These are phyloP conservation scores for Mucor racemosus DNA, from an alignment of 371 early-diverging fungal species.

Conservation along the genomic window DNA sequence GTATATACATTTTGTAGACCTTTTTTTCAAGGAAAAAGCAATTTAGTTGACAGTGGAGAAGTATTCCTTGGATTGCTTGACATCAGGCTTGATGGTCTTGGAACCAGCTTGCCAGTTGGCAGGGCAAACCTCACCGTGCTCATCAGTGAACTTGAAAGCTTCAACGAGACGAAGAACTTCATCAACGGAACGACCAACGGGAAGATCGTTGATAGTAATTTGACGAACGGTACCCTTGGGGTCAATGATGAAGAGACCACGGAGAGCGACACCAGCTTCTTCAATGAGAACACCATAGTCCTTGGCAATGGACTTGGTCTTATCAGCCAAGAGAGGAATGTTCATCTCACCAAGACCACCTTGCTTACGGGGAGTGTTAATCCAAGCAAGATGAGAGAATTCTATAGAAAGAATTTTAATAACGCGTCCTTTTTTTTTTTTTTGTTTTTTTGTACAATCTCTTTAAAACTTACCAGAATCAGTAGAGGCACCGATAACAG, in stretches of 20 bases:
- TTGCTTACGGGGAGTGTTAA: slow-evolving; percentile 70
- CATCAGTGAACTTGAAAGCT: slow-evolving; percentile 79
- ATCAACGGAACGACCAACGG: slow-evolving; percentile 77
- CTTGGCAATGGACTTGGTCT: slow-evolving; percentile 69
- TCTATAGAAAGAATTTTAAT: slow-evolving; percentile 26
- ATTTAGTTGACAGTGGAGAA: slow-evolving; percentile 4
- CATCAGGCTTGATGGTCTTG: slow-evolving; percentile 71
- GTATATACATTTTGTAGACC: slow-evolving; percentile 1
- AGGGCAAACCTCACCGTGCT: slow-evolving; percentile 79
- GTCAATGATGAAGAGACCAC: slow-evolving; percentile 80
- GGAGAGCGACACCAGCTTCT: slow-evolving; percentile 59
- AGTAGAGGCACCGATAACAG: slow-evolving; percentile 53
- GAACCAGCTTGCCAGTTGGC: slow-evolving; percentile 87
- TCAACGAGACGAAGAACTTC: slow-evolving; percentile 81
- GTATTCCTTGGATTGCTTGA: slow-evolving; percentile 26
- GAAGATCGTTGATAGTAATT: slow-evolving; percentile 68
- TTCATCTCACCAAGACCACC: slow-evolving; percentile 84
- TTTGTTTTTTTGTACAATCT: too few species aligned
- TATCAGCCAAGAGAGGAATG: slow-evolving; percentile 76
- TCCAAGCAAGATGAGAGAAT: slow-evolving; percentile 69
- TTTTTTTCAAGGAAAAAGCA: background rate
- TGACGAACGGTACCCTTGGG: slow-evolving; percentile 64
- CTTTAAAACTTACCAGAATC: slow-evolving; percentile 46
- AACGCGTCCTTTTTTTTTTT: background rate
- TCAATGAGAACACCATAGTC: slow-evolving; percentile 77